Evolutionary conservation across 768 basidiomycete genomes (phyloP), one percentile per base, ranked within the genome.

Genomic region (Tulasnella sp.): DNA sequence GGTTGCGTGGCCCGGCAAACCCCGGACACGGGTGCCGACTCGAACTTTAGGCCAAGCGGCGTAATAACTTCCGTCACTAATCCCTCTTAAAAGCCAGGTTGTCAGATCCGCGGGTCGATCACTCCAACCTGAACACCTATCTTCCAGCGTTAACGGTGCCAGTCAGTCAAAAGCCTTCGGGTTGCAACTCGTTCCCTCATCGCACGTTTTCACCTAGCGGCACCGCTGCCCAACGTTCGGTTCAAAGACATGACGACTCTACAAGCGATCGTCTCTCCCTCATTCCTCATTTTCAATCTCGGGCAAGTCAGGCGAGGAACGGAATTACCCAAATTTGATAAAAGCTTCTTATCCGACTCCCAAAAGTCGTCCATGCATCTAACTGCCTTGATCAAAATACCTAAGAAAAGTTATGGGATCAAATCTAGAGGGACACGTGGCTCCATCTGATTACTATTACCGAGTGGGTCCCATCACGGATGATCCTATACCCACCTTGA

Each of bases 261-360:
- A 40, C 72, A 27, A 74, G 72, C 95, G 18, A 98, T 99, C 87
- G 95, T 99, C 85, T 92, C 97, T 14, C 98, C 98, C 27, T 98
- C 97, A 3, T 95, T 99, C 71, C 92, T 99, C 24, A 97, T 98
- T 79, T 96, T 94, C 16, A 96, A 99, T 88, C 96, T 99, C 86
- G 97, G 96, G 62, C 92, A 97, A 84, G 91, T 99, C 82, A 92
- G 92, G n/a, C 39, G 10, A 40, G 39, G 39, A 40, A 40, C 39
- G 10, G 10, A 3, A 40, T 40, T 10, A 40, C 39, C 39, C 39
- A 40, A 10, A 40, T 4, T 40, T 10, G 39, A 10, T 10, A 40
- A 3, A 40, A 40, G 39, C 39, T 40, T 40, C 39, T 40, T 40
- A 40, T 40, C 39, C 39, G 39, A 10, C 39, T 10, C 10, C 39